Evolutionary conservation across 768 basidiomycete genomes (phyloP).

Genomic region (Tephrocybe sp.): DNA sequence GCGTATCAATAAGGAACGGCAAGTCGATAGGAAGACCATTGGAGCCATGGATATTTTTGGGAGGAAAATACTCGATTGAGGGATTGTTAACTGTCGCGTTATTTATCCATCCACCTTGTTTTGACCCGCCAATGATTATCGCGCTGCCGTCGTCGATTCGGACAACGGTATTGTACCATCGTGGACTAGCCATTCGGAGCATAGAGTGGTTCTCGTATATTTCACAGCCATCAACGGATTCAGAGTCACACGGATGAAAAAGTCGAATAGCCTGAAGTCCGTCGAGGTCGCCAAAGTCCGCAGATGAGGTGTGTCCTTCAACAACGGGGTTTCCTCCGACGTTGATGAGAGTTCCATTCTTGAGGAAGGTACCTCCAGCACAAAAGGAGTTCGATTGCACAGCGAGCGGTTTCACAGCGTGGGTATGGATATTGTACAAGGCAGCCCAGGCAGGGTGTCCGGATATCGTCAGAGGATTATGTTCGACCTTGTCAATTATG

Average conservation of each 20-base stretch:
- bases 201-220: constrained; percentile 63
- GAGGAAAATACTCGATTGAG: constrained; percentile 79
- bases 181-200: constrained; percentile 71
- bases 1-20: constrained; percentile 63
- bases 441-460: constrained; percentile 84
- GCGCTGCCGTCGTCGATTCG: constrained; percentile 75
- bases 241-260: constrained; percentile 61
- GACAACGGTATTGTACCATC: constrained; percentile 78
- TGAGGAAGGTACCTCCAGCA: constrained; percentile 74
- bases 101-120: constrained; percentile 84
- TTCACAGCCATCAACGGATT: constrained; percentile 46
- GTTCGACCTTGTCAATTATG: constrained; percentile 82
- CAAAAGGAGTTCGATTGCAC: constrained; percentile 85
- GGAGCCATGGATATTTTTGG: constrained; percentile 66
- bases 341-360: constrained; percentile 75
- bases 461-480: constrained; percentile 71
- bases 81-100: constrained; percentile 80
- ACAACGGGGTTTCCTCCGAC: constrained; percentile 84
- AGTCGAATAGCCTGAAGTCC: constrained; percentile 74
- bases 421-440: constrained; percentile 65
- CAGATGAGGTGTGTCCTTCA: constrained; percentile 55
- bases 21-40: constrained; percentile 66
- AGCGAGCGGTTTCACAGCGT: constrained; percentile 56
- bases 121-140: constrained; percentile 81
- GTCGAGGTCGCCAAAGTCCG: constrained; percentile 74